A percentile compares a stretch with the other conserved stretches of the same genome.
Conservation (phyloP, 306 rosid genomes). For the Castanea sativa region DNA sequence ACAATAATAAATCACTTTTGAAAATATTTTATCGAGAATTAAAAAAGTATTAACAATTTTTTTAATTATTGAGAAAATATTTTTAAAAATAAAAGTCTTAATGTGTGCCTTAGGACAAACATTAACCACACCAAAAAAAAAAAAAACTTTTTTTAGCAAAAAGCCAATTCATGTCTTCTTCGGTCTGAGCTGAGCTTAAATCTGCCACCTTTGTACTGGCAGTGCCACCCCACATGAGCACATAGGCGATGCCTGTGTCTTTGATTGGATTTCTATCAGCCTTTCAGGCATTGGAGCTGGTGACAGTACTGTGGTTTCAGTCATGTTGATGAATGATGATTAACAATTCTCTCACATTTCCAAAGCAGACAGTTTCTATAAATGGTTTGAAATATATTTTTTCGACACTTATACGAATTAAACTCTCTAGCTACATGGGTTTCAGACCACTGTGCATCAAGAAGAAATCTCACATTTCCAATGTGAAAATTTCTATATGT, state of each 20-base stretch:
- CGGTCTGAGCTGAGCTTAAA: not conserved
- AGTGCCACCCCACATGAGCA: not conserved
- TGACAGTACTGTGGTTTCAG: not conserved
- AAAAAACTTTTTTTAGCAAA: too few species aligned
- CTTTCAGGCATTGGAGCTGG: not conserved
- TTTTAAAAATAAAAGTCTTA: too few species aligned
- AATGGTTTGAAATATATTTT: not conserved
- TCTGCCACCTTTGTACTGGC: not conserved
- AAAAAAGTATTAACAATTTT: too few species aligned
- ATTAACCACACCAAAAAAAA: too few species aligned
- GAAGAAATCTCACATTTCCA: not conserved
- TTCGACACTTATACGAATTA: not conserved
- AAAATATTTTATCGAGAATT: too few species aligned
- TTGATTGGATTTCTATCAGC: not conserved
- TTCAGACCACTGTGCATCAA: not conserved
- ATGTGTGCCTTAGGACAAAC: too few species aligned
- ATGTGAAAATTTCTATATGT: not conserved
- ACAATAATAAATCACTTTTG: too few species aligned
- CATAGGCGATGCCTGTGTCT: not conserved
- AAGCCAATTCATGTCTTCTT: not conserved
- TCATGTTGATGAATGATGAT: not conserved
- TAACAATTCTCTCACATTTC: slow-evolving; percentile 7
- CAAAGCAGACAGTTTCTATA: slow-evolving; percentile 16
- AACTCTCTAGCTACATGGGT: not conserved
- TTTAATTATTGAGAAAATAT: too few species aligned